Conservation (phyloP, 768 basidiomycete species). For the Termitomyces eurrhizus region DNA sequence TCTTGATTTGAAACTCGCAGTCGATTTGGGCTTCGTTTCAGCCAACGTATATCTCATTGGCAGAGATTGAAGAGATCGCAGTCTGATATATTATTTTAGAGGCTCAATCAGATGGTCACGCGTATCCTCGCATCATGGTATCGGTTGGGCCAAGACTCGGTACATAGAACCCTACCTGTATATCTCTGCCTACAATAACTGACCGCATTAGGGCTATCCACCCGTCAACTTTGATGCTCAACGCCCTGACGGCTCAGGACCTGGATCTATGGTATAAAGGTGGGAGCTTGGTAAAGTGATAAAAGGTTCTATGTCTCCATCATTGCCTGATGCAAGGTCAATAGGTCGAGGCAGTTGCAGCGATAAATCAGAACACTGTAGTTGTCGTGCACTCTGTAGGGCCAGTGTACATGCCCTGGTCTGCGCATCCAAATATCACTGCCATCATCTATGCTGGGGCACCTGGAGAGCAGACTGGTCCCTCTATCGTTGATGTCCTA, state of each 20-base stretch:
- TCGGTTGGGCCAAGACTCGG: conserved; percentile 44
- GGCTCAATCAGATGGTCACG: conserved; percentile 44
- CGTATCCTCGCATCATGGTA: conserved; percentile 44
- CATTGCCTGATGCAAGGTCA: conserved; percentile 16
- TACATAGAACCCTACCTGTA: conserved; percentile 7
- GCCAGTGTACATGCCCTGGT: conserved; percentile 69
- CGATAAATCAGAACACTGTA: conserved; percentile 69
- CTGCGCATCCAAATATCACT: conserved; percentile 68
- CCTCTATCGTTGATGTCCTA: conserved; percentile 73
- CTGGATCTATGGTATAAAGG: conserved; percentile 56
- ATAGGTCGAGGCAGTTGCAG: conserved; percentile 53
- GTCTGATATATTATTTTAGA: conserved; percentile 16
- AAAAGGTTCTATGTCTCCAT: conserved; percentile 15
- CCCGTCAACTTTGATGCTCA: conserved; percentile 44
- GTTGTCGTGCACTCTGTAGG: conserved; percentile 82
- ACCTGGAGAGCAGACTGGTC: conserved; percentile 75
- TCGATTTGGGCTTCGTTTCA: conserved; percentile 31
- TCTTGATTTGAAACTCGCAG: conserved; percentile 27
- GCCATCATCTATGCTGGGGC: conserved; percentile 55
- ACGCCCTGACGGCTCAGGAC: conserved; percentile 40
- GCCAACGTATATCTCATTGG: conserved; percentile 18
- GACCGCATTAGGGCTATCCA: conserved; percentile 35
- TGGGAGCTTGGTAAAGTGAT: conserved; percentile 36
- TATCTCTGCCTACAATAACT: background rate
- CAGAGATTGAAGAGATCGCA: background rate